Evolutionary conservation across 2,329 filamentous ascomycete species (phyloP).

Genomic region (Xylariomycetidae sp.): DNA sequence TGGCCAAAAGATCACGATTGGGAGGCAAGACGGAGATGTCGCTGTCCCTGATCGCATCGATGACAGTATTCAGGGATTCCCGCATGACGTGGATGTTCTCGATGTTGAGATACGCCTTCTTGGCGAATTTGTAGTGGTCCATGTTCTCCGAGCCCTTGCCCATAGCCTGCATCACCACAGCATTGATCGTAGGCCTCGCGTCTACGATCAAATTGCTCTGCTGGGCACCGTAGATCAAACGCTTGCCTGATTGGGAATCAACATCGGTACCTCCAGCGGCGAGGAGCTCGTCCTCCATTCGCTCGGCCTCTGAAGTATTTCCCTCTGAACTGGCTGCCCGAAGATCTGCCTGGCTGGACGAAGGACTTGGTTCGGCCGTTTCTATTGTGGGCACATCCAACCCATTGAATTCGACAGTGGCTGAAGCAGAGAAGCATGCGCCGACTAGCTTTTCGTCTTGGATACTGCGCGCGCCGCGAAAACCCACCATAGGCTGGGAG

Average conservation of each 20-base stretch:
- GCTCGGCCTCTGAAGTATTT: constrained; percentile 57
- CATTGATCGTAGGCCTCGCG: constrained; percentile 89
- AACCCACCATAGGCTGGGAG: constrained; percentile 83
- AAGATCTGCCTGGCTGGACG: constrained; percentile 47
- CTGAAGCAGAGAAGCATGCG: constrained; percentile 79
- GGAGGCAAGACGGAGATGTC: constrained; percentile 80
- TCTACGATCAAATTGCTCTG: constrained; percentile 94
- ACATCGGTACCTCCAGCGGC: constrained; percentile 42
- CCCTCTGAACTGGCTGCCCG: constrained; percentile 32
- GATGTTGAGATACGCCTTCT: constrained; percentile 89
- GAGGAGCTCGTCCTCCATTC: constrained; percentile 63
- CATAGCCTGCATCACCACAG: constrained; percentile 86
- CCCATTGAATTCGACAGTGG: constrained; percentile 33
- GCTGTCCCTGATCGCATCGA: constrained; percentile 87
- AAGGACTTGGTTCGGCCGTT: constrained; percentile 32
- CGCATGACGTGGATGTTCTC: constrained; percentile 99
- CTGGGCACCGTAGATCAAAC: constrained; percentile 80
- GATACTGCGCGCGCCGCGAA: constrained; percentile 81
- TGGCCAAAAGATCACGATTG: constrained; percentile 71
- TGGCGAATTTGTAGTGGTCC: constrained; percentile 90
- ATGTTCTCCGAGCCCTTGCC: constrained; percentile 96
- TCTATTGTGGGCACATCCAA: constrained; percentile 25
- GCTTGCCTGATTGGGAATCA: constrained; percentile 55
- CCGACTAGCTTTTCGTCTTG: constrained; percentile 93
- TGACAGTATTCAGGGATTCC: constrained; percentile 77